phyloP scores from a whole-genome alignment of 352 stramenopile species.

The Phytophthora capsici region DNA sequence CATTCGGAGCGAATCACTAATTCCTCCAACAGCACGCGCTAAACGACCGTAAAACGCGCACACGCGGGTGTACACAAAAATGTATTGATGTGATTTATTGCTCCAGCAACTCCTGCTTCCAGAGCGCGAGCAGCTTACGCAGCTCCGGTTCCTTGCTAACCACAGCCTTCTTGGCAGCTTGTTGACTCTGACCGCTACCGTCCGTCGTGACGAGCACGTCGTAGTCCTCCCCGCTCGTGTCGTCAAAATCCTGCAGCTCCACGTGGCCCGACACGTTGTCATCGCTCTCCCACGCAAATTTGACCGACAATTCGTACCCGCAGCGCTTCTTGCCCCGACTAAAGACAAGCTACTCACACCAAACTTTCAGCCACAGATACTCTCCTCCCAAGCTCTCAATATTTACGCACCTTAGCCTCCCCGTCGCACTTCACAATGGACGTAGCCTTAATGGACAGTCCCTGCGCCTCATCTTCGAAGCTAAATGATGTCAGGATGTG shows the following conservation, averaged over 20 bases:
- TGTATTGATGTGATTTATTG: slow-evolving; percentile 61
- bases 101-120: slow-evolving; percentile 82
- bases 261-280: slow-evolving; percentile 67
- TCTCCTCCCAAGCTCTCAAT: not conserved
- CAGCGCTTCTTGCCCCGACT: slow-evolving; percentile 88
- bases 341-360: slow-evolving; percentile 60
- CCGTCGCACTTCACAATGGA: slow-evolving; percentile 76
- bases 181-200: slow-evolving; percentile 50
- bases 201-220: slow-evolving; percentile 68
- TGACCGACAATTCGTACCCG: slow-evolving; percentile 83
- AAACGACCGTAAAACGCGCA: slow-evolving; percentile 16
- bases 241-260: slow-evolving; percentile 87
- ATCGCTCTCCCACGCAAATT: slow-evolving; percentile 72
- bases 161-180: slow-evolving; percentile 67
- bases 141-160: slow-evolving; percentile 63
- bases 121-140: slow-evolving; percentile 69
- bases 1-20: slow-evolving; percentile 57
- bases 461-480: slow-evolving; percentile 55
- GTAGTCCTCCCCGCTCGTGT: slow-evolving; percentile 84
- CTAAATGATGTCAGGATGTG: slow-evolving; percentile 68
- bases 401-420: slow-evolving; percentile 73
- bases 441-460: slow-evolving; percentile 62
- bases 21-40: slow-evolving; percentile 18
- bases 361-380: slow-evolving; percentile 7
- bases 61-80: slow-evolving; percentile 21